These are phyloP conservation scores for Boletales sp. DNA, from an alignment of 768 basidiomycete genomes.

Conservation along the genomic window DNA sequence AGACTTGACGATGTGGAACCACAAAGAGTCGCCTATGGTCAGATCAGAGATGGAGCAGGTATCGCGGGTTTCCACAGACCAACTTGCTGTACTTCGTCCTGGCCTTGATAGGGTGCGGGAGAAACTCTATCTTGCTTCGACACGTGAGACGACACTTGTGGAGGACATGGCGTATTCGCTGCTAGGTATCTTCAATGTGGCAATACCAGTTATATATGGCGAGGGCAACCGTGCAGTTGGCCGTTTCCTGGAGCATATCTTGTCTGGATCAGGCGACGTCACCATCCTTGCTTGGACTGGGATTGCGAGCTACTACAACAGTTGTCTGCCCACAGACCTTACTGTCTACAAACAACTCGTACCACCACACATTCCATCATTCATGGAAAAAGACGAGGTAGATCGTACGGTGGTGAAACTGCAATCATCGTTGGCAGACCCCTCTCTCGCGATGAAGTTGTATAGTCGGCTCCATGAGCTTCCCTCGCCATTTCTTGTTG, in stretches of 20 bases:
- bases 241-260: neutral
- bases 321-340: neutral
- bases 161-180: neutral
- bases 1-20: too few species aligned
- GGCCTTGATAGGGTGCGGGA: neutral
- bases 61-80: neutral
- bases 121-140: constrained; percentile 1
- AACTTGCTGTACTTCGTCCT: neutral
- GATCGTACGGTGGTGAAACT: neutral
- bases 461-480: neutral
- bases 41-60: neutral
- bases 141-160: neutral
- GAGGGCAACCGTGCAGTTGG: neutral
- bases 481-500: neutral
- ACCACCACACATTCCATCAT: neutral
- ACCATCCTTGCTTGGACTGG: neutral
- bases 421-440: neutral
- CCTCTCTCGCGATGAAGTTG: neutral
- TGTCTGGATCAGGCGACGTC: neutral
- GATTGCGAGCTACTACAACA: neutral
- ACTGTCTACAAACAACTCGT: neutral
- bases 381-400: neutral
- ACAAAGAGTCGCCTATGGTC: too few species aligned
- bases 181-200: too few species aligned
- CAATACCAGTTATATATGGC: too few species aligned